These are phyloP conservation scores for Tuber microsphaerosporum DNA, from an alignment of 495 filamentous ascomycete genomes.

Conservation along the genomic window DNA sequence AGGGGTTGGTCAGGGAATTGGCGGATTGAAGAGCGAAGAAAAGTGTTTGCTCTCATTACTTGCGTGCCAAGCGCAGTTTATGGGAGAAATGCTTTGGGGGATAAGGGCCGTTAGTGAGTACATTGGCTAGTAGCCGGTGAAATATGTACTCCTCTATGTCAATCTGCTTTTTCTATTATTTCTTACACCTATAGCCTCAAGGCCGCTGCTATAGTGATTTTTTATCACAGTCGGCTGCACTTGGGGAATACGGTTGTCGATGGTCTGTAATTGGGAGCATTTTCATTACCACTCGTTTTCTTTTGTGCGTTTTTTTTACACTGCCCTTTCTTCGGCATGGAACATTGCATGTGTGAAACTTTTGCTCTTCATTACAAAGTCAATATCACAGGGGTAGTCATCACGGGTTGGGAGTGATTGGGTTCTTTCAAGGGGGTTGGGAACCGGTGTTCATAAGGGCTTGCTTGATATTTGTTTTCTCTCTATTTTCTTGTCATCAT, in stretches of 20 bases:
- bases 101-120: constrained; percentile 36
- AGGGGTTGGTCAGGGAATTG: constrained; percentile 29
- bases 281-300: constrained; percentile 11
- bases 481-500: background rate
- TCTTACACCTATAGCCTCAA: background rate
- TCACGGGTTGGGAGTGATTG: constrained; percentile 6
- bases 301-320: constrained; percentile 12
- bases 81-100: constrained; percentile 35
- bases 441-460: constrained; percentile 29
- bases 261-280: constrained; percentile 14
- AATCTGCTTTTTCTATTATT: constrained; percentile 20
- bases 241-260: background rate
- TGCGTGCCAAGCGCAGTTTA: constrained; percentile 34
- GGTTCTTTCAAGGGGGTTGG: constrained; percentile 15
- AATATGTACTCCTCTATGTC: background rate
- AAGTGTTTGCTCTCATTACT: constrained; percentile 30
- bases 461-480: constrained; percentile 29
- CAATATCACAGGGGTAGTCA: background rate
- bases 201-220: background rate
- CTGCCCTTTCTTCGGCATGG: constrained; percentile 6
- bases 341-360: constrained; percentile 7
- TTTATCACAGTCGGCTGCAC: constrained; percentile 12
- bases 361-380: background rate
- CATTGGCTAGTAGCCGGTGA: constrained; percentile 30
- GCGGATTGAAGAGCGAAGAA: constrained; percentile 31